Evolutionary conservation across 176 grass and related monocot genomes (phyloP), one percentile per base, ranked within the genome.

Genomic region (Juncus effusus): DNA sequence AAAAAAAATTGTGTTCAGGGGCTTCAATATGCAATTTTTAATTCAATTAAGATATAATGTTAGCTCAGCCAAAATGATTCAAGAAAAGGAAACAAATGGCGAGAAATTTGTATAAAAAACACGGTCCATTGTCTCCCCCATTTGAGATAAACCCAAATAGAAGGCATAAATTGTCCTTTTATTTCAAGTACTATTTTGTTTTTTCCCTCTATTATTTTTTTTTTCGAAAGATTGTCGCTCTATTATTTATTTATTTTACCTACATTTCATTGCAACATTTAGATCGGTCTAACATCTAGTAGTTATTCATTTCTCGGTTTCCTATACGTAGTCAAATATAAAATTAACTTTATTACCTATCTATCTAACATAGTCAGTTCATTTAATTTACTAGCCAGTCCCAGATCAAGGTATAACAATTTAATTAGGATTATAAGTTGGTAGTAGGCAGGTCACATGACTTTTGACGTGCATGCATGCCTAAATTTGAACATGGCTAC

Each of bases 101-200:
- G 51, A 67, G 50, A 5, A 35, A 53, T 50, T 16, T 67, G 8
- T 53, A 49, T 67, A 16, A 37, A 40, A 42, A 64, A 44, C 62
- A 64, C 15, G 62, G 39, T 64, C 62, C 62, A 47, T 64, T 47
- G 38, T 64, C 42, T 64, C 62, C 62, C 42, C 38, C 62, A 42
- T 13, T 7, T 64, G 62, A 16, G 4, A 47, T 47, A 47, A 47
- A 13, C 62, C 13, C 39, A 40, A 44, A 40, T 42, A 8, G n/a
- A 3, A 13, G 42, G 7, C 38, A 64, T 44, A 42, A 64, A 15
- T 64, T 64, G 38, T 42, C 62, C 38, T 47, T 64, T 62, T 62
- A 38, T 62, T 62, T 12, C 60, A 38, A 36, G 36, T 62, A 40
- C 60, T 40, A 16, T 13, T 64, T 64, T 67, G 45, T 67, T 37